Percentiles rank a stretch among this genome's conserved stretches.
Conservation (phyloP, 2,329 filamentous ascomycete genomes). For the Exserohilum turcica region DNA sequence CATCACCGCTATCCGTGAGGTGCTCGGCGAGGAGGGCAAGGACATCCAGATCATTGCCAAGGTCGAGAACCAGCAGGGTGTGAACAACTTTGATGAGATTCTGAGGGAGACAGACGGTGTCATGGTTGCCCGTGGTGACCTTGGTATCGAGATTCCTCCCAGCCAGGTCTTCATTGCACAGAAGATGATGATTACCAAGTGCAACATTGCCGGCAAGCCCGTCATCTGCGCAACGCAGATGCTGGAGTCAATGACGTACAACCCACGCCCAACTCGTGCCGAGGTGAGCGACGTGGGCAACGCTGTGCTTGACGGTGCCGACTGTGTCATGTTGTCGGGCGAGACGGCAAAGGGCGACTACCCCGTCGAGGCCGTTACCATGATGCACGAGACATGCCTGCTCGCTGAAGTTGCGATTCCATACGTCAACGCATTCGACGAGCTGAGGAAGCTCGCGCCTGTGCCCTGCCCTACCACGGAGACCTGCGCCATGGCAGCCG, state of each 20-base stretch:
- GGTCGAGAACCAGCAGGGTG: constrained; percentile 99
- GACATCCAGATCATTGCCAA: constrained; percentile 99
- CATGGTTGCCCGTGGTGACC: constrained; percentile 98
- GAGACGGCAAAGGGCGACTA: constrained; percentile 99
- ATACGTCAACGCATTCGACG: constrained; percentile 95
- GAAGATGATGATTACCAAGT: constrained; percentile 99
- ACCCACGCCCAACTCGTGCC: constrained; percentile 94
- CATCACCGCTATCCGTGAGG: constrained; percentile 87
- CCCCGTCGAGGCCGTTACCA: constrained; percentile 85
- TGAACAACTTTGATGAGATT: constrained; percentile 99
- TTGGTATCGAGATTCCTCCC: constrained; percentile 98
- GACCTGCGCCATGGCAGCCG: constrained; percentile 95
- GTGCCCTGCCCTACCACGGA: constrained; percentile 87
- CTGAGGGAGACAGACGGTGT: constrained; percentile 95
- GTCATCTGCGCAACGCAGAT: constrained; percentile 99
- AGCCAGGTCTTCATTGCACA: constrained; percentile 98
- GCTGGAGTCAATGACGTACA: constrained; percentile 99
- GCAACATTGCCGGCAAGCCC: constrained; percentile 98
- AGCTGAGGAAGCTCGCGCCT: constrained; percentile 81
- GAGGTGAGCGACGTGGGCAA: constrained; percentile 99
- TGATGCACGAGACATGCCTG: constrained; percentile 99
- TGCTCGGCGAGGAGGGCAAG: constrained; percentile 89
- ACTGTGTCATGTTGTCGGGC: constrained; percentile 99
- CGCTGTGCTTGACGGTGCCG: constrained; percentile 93
- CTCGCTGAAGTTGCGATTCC: constrained; percentile 97